Evolutionary conservation across 768 basidiomycete genomes (phyloP), one percentile per base, ranked within the genome.

Genomic region (Kwoniella dendrophila): DNA sequence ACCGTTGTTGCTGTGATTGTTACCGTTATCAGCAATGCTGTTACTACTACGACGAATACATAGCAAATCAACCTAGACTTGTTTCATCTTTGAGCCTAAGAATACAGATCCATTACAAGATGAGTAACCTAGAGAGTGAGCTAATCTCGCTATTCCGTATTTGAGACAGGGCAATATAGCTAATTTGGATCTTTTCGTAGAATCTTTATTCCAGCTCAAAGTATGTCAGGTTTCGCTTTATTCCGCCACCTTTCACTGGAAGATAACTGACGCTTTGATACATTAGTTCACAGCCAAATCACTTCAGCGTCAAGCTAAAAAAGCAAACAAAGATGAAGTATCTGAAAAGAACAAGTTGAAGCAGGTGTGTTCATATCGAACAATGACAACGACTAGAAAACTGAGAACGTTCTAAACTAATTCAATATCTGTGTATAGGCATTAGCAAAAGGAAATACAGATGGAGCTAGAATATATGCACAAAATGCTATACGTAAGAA

Each of bases 401-500:
- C 30, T 22, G 27, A 34, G 8, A n/a, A 20, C 26, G 18, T 11
- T 6, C 8, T 27, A 48, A 4, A 6, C 24, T 27, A 11, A n/a
- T 48, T 48, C 45, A n/a, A 38, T 56, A n/a, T 40, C 36, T 26
- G n/a, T 36, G 10, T n/a, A 53, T 18, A 99, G 95, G 96, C 96
- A 5, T 83, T 99, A 20, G 88, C 90, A 76, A 93, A 98, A 80
- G 92, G 93, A 49, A 98, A 99, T 81, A 90, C 86, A 58, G 96
- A 99, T 56, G 93, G 95, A 48, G 96, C 96, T 22, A 86, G 91
- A 65, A 98, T 99, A 83, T 98, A 98, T 79, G 96, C 96, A 34
- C 88, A 92, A 27, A 99, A 98, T 69, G 92, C 95, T 52, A 99
- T 99, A 75, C 85, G 96, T 50, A 99, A 99, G 87, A 98, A 98